Evolutionary conservation across 2,329 filamentous ascomycete genomes (phyloP).

Genomic region (Stachybotrys chlorohalonatus): DNA sequence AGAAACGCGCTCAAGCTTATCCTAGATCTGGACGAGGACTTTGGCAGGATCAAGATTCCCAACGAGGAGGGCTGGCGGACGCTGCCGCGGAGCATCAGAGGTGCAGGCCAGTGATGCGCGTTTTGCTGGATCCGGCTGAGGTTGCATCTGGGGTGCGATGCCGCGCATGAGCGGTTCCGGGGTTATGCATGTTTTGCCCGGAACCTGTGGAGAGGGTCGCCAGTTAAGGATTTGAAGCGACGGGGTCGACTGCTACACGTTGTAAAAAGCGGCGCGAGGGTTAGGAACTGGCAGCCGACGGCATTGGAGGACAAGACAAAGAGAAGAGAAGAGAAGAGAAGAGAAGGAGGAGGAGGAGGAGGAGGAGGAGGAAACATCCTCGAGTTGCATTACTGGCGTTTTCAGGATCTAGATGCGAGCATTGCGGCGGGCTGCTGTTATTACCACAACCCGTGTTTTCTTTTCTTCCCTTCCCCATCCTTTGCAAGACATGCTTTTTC

Average conservation of each 20-base stretch:
- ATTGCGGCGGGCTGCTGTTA: no score
- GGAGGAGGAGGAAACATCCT: no score
- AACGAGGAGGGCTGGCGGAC: constrained; percentile 43
- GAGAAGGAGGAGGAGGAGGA: no score
- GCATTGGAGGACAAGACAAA: not conserved
- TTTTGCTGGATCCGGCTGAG: not conserved
- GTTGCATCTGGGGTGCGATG: not conserved
- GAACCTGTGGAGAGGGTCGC: not conserved
- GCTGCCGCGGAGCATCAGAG: constrained; percentile 37
- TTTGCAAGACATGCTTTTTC: no score
- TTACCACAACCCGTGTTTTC: no score
- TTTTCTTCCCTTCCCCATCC: no score
- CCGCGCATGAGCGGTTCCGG: not conserved
- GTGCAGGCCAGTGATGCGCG: constrained; percentile 16
- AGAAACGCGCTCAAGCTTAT: constrained; percentile 93
- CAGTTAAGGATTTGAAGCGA: not conserved
- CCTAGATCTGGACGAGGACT: constrained; percentile 86
- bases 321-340: not conserved
- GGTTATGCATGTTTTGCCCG: no score
- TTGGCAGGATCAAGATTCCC: constrained; percentile 63
- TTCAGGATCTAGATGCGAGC: no score
- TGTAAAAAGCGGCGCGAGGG: not conserved
- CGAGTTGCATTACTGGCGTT: no score
- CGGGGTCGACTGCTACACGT: not conserved
- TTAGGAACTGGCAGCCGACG: no score